A percentile compares a stretch with the other conserved stretches of the same genome.
phyloP scores from a whole-genome alignment of 768 basidiomycete species.

The Clathrus columnatus region DNA sequence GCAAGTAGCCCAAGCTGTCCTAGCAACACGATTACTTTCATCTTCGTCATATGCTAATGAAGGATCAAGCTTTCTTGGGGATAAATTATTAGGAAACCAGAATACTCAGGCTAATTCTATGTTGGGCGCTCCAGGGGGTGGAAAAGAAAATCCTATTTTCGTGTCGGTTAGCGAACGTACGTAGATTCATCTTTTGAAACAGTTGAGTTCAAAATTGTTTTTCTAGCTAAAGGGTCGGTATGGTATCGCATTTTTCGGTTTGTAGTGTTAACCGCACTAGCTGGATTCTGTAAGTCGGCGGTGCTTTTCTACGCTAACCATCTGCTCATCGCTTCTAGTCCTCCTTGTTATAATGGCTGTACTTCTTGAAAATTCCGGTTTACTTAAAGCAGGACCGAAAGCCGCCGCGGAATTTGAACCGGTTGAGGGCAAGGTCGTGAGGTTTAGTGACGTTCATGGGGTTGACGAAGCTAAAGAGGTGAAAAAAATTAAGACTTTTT shows the following conservation, averaged over 20 bases:
- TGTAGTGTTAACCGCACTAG: conserved; percentile 43
- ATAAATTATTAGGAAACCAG: conserved; percentile 5
- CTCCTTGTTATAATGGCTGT: conserved; percentile 81
- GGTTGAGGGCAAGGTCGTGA: conserved; percentile 69
- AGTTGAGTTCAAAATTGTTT: conserved; percentile 9
- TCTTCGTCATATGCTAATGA: conserved; percentile 7
- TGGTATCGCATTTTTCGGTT: conserved; percentile 56
- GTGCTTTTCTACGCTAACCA: background rate
- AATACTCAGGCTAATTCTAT: conserved; percentile 17
- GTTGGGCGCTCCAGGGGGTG: conserved; percentile 34
- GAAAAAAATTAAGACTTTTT: conserved; percentile 15
- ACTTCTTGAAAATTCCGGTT: conserved; percentile 85
- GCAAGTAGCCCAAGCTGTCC: conserved; percentile 33
- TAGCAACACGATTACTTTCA: conserved; percentile 24
- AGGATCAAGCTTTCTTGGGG: background rate
- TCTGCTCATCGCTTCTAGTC: conserved; percentile 32
- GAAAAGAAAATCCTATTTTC: conserved; percentile 54
- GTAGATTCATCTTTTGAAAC: conserved; percentile 24
- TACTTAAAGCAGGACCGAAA: conserved; percentile 80
- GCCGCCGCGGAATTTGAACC: conserved; percentile 74
- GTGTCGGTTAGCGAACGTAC: conserved; percentile 77
- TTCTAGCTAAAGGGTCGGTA: conserved; percentile 59
- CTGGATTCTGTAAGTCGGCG: conserved; percentile 54
- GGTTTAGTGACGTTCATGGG: conserved; percentile 93
- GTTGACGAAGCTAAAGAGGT: conserved; percentile 96